Evolutionary conservation across 1,284 basidiomycete genomes (phyloP).

Genomic region (Pyrrhoderma noxium): DNA sequence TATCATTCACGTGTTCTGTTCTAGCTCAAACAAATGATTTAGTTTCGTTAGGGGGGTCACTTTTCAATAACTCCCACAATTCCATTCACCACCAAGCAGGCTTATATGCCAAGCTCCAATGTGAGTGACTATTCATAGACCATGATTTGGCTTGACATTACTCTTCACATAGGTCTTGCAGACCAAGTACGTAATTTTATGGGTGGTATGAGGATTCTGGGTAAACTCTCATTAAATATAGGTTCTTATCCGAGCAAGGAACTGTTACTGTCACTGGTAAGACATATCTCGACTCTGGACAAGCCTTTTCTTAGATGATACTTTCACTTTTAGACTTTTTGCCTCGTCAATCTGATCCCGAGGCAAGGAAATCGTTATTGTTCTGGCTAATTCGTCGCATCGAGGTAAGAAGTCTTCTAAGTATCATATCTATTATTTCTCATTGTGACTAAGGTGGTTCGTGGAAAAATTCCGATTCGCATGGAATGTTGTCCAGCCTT

Average conservation of each 20-base stretch:
- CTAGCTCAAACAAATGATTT: not conserved
- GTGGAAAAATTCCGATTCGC: slow-evolving; percentile 67
- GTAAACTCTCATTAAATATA: slow-evolving; percentile 20
- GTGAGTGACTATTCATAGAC: slow-evolving; percentile 33
- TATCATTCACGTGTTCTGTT: no score
- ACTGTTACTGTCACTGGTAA: slow-evolving; percentile 73
- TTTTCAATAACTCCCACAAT: slow-evolving; percentile 75
- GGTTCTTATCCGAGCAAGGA: slow-evolving; percentile 74
- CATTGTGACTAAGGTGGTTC: slow-evolving; percentile 47
- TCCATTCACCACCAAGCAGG: slow-evolving; percentile 72
- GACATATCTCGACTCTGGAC: slow-evolving; percentile 1
- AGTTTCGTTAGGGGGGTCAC: slow-evolving; percentile 66
- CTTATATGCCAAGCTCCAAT: slow-evolving; percentile 83
- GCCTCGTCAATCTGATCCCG: slow-evolving; percentile 50
- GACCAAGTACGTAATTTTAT: slow-evolving; percentile 49
- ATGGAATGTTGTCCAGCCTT: slow-evolving; percentile 91
- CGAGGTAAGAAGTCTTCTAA: slow-evolving; percentile 38
- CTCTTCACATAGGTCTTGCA: slow-evolving; percentile 50
- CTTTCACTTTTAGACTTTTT: slow-evolving; percentile 52
- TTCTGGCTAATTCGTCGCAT: slow-evolving; percentile 86
- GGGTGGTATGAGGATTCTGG: not conserved
- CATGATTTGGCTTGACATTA: slow-evolving; percentile 1
- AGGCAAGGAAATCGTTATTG: slow-evolving; percentile 54
- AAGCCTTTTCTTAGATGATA: not conserved
- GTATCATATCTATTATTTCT: slow-evolving; percentile 3